Conservation (phyloP, 208 protist species). For the Crithidia fasciculata region DNA sequence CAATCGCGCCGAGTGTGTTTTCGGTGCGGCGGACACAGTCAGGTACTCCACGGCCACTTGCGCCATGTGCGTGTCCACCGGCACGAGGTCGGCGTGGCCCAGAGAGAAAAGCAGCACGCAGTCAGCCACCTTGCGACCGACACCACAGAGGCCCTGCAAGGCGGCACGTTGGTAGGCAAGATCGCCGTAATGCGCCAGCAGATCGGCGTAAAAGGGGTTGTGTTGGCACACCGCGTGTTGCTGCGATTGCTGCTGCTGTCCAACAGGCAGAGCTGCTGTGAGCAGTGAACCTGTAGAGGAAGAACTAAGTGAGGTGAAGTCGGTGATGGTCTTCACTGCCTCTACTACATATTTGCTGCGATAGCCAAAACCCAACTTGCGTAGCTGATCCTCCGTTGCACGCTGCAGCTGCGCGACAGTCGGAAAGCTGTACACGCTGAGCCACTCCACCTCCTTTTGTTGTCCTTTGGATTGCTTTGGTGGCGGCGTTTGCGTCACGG, state of each 20-base stretch:
- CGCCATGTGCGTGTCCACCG: conserved; percentile 91
- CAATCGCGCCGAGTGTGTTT: background rate
- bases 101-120: conserved; percentile 84
- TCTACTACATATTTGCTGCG: conserved; percentile 74
- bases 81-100: conserved; percentile 61
- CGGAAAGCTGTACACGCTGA: conserved; percentile 59
- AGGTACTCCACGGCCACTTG: conserved; percentile 75
- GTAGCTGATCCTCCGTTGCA: conserved; percentile 45
- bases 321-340: conserved; percentile 12
- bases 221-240: conserved; percentile 17
- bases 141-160: conserved; percentile 62
- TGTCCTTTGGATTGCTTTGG: too few species aligned
- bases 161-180: conserved; percentile 39
- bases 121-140: conserved; percentile 87
- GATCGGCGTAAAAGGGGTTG: conserved; percentile 55
- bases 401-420: conserved; percentile 43
- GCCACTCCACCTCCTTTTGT: conserved; percentile 21
- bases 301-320: background rate
- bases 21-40: background rate
- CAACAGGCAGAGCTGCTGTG: background rate
- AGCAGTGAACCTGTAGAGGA: background rate
- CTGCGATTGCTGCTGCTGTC: conserved; percentile 3
- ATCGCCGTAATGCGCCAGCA: conserved; percentile 26
- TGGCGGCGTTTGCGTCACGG: too few species aligned
- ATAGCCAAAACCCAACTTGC: conserved; percentile 70